Evolutionary conservation across 2,329 filamentous ascomycete genomes (phyloP), one percentile per base, ranked within the genome.

Genomic region (Colletotrichum liriopes): DNA sequence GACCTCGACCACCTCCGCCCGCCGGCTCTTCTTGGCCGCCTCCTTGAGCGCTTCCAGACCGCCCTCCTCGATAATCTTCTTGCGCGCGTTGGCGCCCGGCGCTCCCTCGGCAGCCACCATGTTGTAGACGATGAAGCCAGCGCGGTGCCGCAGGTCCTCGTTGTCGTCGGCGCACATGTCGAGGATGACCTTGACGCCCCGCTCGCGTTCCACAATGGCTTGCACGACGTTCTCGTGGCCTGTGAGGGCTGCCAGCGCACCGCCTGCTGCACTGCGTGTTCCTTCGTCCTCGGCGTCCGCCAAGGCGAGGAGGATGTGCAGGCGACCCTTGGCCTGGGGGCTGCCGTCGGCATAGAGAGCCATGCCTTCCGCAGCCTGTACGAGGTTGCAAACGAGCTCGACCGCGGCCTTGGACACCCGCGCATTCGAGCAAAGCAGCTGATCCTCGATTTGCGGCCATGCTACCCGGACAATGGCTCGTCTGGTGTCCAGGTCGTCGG

Each of bases 371-470:
- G 91, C 89, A 1, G 87, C 87, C 68, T 93, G 91, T 79, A 94
- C 93, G 20, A 99, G 87, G 78, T 99, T 99, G 84, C 96, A 99
- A 29, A 98, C 87, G 3, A 99, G 87, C 81, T 99, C 95, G 35
- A 94, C 93, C 0, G 94, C 90, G 0, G 96, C 96, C 62, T 96
- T 93, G 67, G 93, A 92, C 23, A 99, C 89, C 74, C 93, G 88
- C 1, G 86, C 82, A 79, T 98, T 96, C 55, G 90, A 89, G 18
- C 91, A 93, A 1, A 98, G 88, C 1, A 98, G 85, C 23, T 95
- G 89, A 75, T 98, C 94, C 80, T 98, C 96, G 54, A 98, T 88
- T 26, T 90, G 90, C 0, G 90, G 80, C 90, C 94, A 97, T 0
- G 92, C 90, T 5, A 89, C 85, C 12, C 93, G 90, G 45, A 98